Evolutionary conservation across 495 filamentous ascomycete genomes (phyloP), one percentile per base, ranked within the genome.

Genomic region (Venustampulla echinocandica): DNA sequence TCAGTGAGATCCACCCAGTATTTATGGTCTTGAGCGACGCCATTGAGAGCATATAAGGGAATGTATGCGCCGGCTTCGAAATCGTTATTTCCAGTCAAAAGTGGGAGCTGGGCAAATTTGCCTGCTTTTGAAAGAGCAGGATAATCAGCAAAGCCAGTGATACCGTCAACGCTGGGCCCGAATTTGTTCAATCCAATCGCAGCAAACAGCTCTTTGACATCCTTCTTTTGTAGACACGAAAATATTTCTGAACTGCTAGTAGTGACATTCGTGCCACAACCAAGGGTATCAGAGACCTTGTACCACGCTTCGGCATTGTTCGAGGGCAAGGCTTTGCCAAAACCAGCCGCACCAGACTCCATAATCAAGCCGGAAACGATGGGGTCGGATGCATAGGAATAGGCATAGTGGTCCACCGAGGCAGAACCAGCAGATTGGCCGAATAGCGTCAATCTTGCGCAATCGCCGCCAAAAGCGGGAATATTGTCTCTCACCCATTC

Each of bases 401-500:
- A 80, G 18, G 68, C 60, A 51, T 68, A 77, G 56, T 68, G 69
- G 45, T 75, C 75, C 1, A 74, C 69, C 1, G 72, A 61, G 4
- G 67, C 54, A 11, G 64, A 66, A 5, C 75, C 74, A 13, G 76
- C 71, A 20, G 69, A 73, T 43, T 72, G 70, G 5, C 71, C 73
- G 65, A 70, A 74, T 22, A 73, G 45, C 10, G 63, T 55, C 37
- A 55, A 50, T 44, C 50, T 42, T 11, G 50, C 44, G 4, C 61
- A 60, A 34, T 67, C 61, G 1, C 77, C 73, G 2, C 73, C 68
- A 51, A 80, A 79, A 3, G 62, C 59, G 0, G 50, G 65, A 39
- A 80, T 80, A 32, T 79, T 75, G 30, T 76, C 72, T 23, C 71
- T 61, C 1, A 82, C 58, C 79, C 79, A 82, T 33, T 77, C 68